phyloP scores from a whole-genome alignment of 352 stramenopile species.

The Phytophthora macrochlamydospora region DNA sequence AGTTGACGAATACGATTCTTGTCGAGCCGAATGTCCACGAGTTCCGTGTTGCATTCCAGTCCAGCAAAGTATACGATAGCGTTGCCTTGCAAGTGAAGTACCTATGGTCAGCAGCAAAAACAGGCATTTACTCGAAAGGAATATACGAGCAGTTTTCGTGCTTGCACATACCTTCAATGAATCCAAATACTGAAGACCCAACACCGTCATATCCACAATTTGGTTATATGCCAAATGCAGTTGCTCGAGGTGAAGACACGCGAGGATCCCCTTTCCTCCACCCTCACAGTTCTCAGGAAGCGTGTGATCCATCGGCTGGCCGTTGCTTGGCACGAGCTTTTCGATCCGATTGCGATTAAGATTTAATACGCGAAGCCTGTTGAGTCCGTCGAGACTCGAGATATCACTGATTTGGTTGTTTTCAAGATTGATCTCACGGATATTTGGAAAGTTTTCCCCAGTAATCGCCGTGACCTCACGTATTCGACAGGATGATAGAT shows the following conservation, averaged over 20 bases:
- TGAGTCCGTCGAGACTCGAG: constrained; percentile 58
- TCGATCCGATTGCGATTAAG: constrained; percentile 83
- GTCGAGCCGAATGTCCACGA: constrained; percentile 76
- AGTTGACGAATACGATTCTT: constrained; percentile 88
- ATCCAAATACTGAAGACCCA: constrained; percentile 74
- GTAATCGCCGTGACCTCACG: constrained; percentile 64
- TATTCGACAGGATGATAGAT: constrained; percentile 78
- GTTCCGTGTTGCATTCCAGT: constrained; percentile 59
- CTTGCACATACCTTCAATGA: constrained; percentile 53
- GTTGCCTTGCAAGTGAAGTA: constrained; percentile 83
- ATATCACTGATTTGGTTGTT: constrained; percentile 89
- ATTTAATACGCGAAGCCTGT: constrained; percentile 70
- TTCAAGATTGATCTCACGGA: constrained; percentile 80
- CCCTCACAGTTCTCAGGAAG: constrained; percentile 31
- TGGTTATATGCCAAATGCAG: constrained; percentile 81
- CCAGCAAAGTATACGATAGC: constrained; percentile 72
- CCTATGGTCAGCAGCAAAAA: constrained; percentile 26
- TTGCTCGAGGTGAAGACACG: constrained; percentile 68
- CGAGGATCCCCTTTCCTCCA: constrained; percentile 60
- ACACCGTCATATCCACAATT: constrained; percentile 71
- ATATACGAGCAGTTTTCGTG: too few relatives aligned
- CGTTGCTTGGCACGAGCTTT: constrained; percentile 35
- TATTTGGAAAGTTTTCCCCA: constrained; percentile 64
- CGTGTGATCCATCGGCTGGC: constrained; percentile 19
- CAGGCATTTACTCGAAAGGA: background rate